These are phyloP conservation scores for Podila epigama DNA, from an alignment of 192 early-diverging fungal species.

Conservation along the genomic window DNA sequence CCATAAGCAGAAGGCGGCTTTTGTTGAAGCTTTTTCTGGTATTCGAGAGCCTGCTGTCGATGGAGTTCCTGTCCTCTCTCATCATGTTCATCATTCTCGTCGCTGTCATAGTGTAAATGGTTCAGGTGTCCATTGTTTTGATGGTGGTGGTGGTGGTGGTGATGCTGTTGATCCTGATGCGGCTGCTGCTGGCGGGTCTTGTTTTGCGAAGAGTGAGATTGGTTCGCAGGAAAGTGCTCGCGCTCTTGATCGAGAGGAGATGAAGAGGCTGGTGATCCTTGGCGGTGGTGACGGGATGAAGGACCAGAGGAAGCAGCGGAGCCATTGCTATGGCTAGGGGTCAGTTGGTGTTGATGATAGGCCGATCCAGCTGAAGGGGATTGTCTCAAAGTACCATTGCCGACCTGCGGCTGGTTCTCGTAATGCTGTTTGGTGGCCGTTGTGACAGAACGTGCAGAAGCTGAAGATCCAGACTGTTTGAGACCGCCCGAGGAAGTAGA, in stretches of 20 bases:
- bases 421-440: not conserved
- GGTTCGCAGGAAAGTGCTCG: not conserved
- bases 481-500: not conserved
- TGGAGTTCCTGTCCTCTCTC: not conserved
- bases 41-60: conserved; percentile 24
- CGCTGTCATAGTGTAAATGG: not conserved
- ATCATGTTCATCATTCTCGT: not conserved
- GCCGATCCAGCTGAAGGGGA: conserved; percentile 26
- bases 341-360: conserved; percentile 8
- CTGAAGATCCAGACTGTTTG: conserved; percentile 29
- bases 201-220: not conserved
- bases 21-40: conserved; percentile 29
- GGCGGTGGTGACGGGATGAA: not conserved
- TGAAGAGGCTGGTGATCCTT: not conserved
- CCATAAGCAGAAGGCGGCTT: conserved; percentile 27
- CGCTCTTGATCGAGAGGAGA: conserved; percentile 16
- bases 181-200: conserved; percentile 19
- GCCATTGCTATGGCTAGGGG: conserved; percentile 9
- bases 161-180: conserved; percentile 19
- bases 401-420: not conserved
- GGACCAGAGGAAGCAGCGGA: conserved; percentile 34
- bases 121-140: not conserved
- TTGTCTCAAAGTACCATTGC: conserved; percentile 17
- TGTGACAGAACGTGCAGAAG: conserved; percentile 17
- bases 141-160: too few species aligned